phyloP scores from a whole-genome alignment of 1,284 basidiomycete species.

The Schizophyllum commune region DNA sequence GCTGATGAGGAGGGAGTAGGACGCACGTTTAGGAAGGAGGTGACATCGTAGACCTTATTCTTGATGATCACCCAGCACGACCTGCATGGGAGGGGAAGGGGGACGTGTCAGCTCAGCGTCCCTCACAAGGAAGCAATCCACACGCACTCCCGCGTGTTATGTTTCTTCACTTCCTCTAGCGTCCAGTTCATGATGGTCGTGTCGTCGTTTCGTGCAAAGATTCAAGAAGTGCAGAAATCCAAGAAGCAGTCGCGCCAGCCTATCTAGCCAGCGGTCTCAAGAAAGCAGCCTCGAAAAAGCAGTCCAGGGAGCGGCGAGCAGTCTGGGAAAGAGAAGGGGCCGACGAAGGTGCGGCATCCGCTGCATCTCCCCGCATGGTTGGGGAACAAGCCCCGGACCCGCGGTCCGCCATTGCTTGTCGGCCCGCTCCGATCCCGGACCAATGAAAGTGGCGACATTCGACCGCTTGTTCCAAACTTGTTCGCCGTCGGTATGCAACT shows the following conservation, averaged over 20 bases:
- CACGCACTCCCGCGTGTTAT: neutral
- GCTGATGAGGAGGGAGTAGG: neutral
- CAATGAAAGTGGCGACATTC: neutral
- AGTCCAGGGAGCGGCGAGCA: no score
- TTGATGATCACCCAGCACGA: conserved; percentile 82
- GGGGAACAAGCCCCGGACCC: neutral
- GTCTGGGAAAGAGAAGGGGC: neutral
- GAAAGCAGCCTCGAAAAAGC: no score
- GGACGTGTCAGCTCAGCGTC: neutral
- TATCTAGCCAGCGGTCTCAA: no score
- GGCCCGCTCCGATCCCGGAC: no score
- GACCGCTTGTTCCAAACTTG: no score
- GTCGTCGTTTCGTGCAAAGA: neutral
- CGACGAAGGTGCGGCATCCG: neutral
- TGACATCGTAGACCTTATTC: conserved; percentile 76
- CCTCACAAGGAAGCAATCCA: neutral
- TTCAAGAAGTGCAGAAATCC: neutral
- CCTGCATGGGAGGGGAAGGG: neutral
- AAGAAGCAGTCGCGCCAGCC: neutral
- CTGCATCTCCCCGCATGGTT: neutral
- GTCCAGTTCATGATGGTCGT: neutral
- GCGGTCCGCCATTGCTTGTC: neutral
- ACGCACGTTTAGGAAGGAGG: conserved; percentile 65
- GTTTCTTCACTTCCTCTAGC: neutral
- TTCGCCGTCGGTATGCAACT: neutral